Percentiles rank a stretch among this genome's conserved stretches.
phyloP scores from a whole-genome alignment of 352 stramenopile genomes.

The Pythium monospermum region DNA sequence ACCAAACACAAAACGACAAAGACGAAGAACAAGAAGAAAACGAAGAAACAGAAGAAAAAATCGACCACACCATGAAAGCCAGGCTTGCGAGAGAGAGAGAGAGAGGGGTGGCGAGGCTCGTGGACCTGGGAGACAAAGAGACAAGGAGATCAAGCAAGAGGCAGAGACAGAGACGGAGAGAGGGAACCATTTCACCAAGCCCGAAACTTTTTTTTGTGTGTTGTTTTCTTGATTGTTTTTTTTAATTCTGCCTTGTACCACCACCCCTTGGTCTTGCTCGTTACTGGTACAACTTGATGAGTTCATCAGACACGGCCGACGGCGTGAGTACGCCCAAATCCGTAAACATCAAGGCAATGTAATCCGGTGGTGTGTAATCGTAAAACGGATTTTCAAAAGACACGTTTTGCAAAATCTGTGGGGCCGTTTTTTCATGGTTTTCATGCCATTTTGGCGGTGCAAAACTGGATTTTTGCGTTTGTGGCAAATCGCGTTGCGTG shows the following conservation, averaged over 20 bases:
- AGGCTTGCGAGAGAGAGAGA: no score
- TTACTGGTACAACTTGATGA: slow-evolving; percentile 98
- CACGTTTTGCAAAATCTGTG: slow-evolving; percentile 45
- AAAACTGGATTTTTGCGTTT: slow-evolving; percentile 57
- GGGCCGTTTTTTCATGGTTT: slow-evolving; percentile 14
- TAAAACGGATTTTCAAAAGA: slow-evolving; percentile 87
- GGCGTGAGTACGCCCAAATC: slow-evolving; percentile 97
- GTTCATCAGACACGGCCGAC: slow-evolving; percentile 96
- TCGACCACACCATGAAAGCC: no score
- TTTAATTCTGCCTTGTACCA: no score
- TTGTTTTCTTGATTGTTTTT: no score
- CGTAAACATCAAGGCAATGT: slow-evolving; percentile 98
- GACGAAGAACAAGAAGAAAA: slow-evolving; percentile 7
- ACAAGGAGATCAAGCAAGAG: no score
- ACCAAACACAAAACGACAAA: not conserved
- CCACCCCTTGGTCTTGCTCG: no score
- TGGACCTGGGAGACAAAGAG: no score
- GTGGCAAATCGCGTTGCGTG: slow-evolving; percentile 92
- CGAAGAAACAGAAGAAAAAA: slow-evolving; percentile 12
- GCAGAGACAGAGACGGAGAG: no score
- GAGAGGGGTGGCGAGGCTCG: no score
- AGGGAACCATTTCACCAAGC: no score
- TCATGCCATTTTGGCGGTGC: slow-evolving; percentile 13
- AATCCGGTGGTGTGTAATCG: slow-evolving; percentile 97
- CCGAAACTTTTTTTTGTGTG: no score